phyloP scores from a whole-genome alignment of 805 yeast genomes.

The Blastobotrys chiropterorum region DNA sequence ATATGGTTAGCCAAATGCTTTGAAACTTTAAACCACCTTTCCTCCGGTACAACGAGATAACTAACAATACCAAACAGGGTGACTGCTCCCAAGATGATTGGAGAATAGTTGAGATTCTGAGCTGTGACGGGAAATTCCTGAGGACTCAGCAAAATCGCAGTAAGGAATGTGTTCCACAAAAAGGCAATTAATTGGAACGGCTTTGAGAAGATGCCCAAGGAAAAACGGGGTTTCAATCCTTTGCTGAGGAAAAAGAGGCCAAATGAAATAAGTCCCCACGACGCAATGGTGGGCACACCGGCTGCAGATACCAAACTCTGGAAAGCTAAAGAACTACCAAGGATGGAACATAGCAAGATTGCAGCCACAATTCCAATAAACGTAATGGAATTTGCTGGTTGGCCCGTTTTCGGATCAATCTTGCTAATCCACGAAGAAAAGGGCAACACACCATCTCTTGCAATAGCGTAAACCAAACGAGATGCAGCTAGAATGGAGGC shows the following conservation, averaged over 20 bases:
- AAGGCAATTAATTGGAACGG: conserved; percentile 17
- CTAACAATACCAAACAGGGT: conserved; percentile 17
- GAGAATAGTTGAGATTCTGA: conserved; percentile 20
- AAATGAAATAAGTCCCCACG: conserved; percentile 19
- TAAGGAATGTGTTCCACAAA: conserved; percentile 17
- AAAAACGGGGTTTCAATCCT: conserved; percentile 8
- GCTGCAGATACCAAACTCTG: conserved; percentile 21
- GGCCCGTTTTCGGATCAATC: conserved; percentile 13
- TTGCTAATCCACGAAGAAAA: conserved; percentile 19
- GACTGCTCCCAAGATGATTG: conserved; percentile 18
- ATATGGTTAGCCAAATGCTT: background rate
- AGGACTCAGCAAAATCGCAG: conserved; percentile 18
- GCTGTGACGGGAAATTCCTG: conserved; percentile 19
- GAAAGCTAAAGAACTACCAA: conserved; percentile 20
- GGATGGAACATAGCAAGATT: conserved; percentile 18
- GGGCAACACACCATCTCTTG: conserved; percentile 23
- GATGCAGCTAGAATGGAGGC: conserved; percentile 21
- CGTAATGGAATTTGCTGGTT: conserved; percentile 21
- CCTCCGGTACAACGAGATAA: conserved; percentile 14
- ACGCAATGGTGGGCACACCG: conserved; percentile 20
- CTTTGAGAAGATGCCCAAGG: conserved; percentile 18
- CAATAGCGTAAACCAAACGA: conserved; percentile 20
- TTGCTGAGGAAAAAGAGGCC: conserved; percentile 16
- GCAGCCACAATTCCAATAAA: conserved; percentile 19
- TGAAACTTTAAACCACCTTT: conserved; percentile 15